A percentile compares a stretch with the other conserved stretches of the same genome.
Evolutionary conservation across 139 green algal genomes (phyloP).

Genomic region (Chlorella sp.): DNA sequence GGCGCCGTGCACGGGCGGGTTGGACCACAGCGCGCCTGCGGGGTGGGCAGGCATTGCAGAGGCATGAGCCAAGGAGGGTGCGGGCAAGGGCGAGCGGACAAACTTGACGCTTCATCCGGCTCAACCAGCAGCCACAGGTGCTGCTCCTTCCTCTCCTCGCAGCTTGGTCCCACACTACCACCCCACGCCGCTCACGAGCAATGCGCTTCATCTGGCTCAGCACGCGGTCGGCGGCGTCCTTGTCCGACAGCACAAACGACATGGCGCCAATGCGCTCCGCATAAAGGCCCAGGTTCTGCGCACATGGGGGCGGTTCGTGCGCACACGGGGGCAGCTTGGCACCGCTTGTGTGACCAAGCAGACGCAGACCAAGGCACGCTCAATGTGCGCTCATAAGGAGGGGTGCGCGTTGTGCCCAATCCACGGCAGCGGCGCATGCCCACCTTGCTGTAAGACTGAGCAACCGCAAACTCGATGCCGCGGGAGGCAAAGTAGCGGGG

Average conservation of each 20-base stretch:
- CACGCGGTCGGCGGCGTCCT: constrained; percentile 69
- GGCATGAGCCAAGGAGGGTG: too few relatives aligned
- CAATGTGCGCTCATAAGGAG: too few relatives aligned
- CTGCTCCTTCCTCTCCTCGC: too few relatives aligned
- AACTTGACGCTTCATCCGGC: too few relatives aligned
- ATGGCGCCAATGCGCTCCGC: constrained; percentile 95
- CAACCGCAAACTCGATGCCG: constrained; percentile 90
- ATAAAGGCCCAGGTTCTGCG: constrained; percentile 98
- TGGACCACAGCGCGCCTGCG: constrained; percentile 58
- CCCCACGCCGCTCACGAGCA: constrained; percentile 45
- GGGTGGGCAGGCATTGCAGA: not conserved
- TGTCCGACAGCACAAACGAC: constrained; percentile 76
- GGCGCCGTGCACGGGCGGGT: constrained; percentile 83
- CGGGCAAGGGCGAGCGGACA: too few relatives aligned
- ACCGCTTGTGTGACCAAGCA: too few relatives aligned
- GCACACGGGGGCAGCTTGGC: too few relatives aligned
- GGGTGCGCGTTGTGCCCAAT: not conserved
- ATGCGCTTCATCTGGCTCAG: constrained; percentile 96
- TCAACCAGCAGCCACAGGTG: not conserved
- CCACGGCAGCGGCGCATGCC: not conserved
- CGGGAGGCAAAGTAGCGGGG: constrained; percentile 87
- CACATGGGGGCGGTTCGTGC: constrained; percentile 77
- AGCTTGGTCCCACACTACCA: not conserved
- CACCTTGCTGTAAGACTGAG: constrained; percentile 53
- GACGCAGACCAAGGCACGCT: too few relatives aligned